Base-by-base conservation (phyloP, 108 stramenopile genomes). In the Pseudonitzschia delicatissima region DNA sequence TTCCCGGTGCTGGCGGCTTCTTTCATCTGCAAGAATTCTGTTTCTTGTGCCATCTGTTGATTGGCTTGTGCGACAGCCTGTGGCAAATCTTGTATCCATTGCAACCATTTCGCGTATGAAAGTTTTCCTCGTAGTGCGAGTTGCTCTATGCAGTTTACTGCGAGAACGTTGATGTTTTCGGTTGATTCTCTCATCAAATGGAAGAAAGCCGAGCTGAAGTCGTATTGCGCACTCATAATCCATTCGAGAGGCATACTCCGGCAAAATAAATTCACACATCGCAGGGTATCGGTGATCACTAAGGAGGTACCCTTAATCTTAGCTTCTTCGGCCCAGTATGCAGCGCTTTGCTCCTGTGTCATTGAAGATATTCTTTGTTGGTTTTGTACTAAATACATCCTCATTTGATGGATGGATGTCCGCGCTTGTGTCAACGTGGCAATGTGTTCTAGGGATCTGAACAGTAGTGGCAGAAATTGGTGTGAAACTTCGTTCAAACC, bases 221-320 rank as follows among this genome's bases (percentile, higher is more conserved):
- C 92, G 39, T 67, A 44, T 29, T 64, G 69, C 23, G 73, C 20
- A 18, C 39, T 64, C 34, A 88, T 48, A 37, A 88, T 92, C 91
- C 91, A 92, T 50, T 87, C 85, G 13, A 86, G 45, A 13, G 91
- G 92, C 92, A 93, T 93, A 48, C 87, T 84, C 29, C 80, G 78
- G 68, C 92, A 91, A 62, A 93, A 91, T 68, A 79, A 80, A 60
- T 85, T 79, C 45, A 93, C 50, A 2, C 87, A 87, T 11, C 44
- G 33, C 18, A 93, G 64, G 28, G 80, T 77, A 77, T 93, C 89
- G 2, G 81, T 82, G 17, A 93, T 77, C 9, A 85, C 62, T 15
- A 59, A 26, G 5, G 75, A 82, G 7, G 82, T 61, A 2, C 57
- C 62, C 52, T 74, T 74, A 5, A 71, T 64, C 39, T 44, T 66